phyloP scores from a whole-genome alignment of 192 early-diverging fungal species.

The Kickxella alabastrina region DNA sequence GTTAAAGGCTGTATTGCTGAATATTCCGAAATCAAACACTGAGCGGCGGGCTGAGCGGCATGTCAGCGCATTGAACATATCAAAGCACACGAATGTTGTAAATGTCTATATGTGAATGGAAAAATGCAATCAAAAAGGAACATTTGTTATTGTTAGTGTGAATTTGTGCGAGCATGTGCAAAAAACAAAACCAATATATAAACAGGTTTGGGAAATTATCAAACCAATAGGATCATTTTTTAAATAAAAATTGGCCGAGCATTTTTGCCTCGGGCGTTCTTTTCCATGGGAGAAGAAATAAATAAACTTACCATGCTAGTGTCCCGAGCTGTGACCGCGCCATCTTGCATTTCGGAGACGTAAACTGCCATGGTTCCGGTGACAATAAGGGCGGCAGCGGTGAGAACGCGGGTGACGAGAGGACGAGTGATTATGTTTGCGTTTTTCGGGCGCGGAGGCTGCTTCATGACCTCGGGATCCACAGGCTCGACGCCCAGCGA shows the following conservation, averaged over 20 bases:
- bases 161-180: no score
- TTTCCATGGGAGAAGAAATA: not conserved
- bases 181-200: no score
- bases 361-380: constrained; percentile 81
- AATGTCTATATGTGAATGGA: constrained; percentile 66
- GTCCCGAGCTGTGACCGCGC: constrained; percentile 63
- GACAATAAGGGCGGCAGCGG: constrained; percentile 77
- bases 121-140: no score
- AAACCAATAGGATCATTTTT: no score
- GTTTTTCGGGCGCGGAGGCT: constrained; percentile 75
- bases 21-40: constrained; percentile 74
- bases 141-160: no score
- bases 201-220: no score
- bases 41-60: constrained; percentile 86
- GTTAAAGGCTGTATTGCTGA: constrained; percentile 88
- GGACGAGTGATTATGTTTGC: constrained; percentile 74
- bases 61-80: constrained; percentile 91
- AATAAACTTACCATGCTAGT: constrained; percentile 84
- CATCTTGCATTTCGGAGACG: constrained; percentile 71
- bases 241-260: not conserved
- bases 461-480: constrained; percentile 85
- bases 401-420: constrained; percentile 72
- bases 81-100: constrained; percentile 93
- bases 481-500: constrained; percentile 93
- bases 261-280: not conserved